Evolutionary conservation across 305 asterid species (phyloP), one percentile per base, ranked within the genome.

Genomic region (Rubia peregrina): DNA sequence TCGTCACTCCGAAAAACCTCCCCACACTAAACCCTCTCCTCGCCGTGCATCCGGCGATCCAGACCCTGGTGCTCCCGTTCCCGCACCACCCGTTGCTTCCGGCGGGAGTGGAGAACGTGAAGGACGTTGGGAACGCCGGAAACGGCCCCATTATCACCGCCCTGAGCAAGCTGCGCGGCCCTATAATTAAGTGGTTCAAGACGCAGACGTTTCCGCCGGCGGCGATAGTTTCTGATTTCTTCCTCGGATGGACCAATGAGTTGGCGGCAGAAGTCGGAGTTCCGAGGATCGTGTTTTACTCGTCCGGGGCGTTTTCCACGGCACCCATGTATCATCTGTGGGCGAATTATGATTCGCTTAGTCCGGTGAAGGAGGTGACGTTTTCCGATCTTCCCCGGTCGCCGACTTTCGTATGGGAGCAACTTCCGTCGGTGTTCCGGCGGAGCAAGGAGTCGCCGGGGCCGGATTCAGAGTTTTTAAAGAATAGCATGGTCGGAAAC

Each of bases 211-310:
- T 71, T 57, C 92, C 96, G 11, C 96, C 95, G 7, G 80, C 63
- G 7, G 92, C 87, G 43, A 59, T 89, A 49, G 42, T 89, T 69
- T 84, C 88, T 11, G 96, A 87, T 60, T 86, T 83, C 72, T 87
- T 89, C 44, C 89, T 86, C 5, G 94, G 94, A 0, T 87, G 94
- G 94, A 86, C 89, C 1, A 75, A 80, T n/a, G 61, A 73, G 48
- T 17, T 89, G 72, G 90, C 91, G 3, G 41, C 55, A 12, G 61
- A 76, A 61, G 62, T 87, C 41, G 76, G 77, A 30, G 74, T 89
- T 11, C 89, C 86, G 0, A 76, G 96, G 16, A 72, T 91, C 40
- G 82, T 40, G 5, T 91, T 85, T 78, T 84, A 84, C 80, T 1
- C 69, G 21, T 61, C 78, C 2, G 87, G 80, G 19, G 80, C 84